phyloP scores from a whole-genome alignment of 768 basidiomycete species.

The Suillus subalutaceus region DNA sequence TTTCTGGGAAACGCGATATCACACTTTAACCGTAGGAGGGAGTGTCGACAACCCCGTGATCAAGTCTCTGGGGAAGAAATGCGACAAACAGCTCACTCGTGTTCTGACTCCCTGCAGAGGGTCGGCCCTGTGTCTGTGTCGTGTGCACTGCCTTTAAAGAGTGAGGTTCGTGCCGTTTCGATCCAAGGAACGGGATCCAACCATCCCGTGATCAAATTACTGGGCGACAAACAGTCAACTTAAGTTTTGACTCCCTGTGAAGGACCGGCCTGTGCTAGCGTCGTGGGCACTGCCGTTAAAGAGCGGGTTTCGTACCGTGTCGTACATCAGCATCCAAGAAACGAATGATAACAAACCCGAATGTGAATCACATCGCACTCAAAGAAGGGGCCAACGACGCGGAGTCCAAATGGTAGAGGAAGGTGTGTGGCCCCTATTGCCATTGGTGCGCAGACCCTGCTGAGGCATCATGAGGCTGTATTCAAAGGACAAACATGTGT shows the following conservation, averaged over 20 bases:
- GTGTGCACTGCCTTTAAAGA: slow-evolving; percentile 3
- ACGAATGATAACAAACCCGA: slow-evolving; percentile 59
- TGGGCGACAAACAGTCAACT: slow-evolving; percentile 47
- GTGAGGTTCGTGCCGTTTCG: too few species aligned
- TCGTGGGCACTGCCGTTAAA: slow-evolving; percentile 5
- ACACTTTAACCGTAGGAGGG: slow-evolving; percentile 20
- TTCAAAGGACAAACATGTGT: not conserved
- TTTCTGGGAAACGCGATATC: slow-evolving; percentile 48
- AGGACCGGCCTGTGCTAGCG: slow-evolving; percentile 46
- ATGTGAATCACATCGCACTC: slow-evolving; percentile 61
- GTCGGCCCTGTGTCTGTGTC: slow-evolving; percentile 35
- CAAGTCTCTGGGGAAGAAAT: slow-evolving; percentile 49
- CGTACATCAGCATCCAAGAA: slow-evolving; percentile 61
- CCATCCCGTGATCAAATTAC: too few species aligned
- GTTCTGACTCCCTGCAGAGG: slow-evolving; percentile 74
- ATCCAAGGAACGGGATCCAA: slow-evolving; percentile 39
- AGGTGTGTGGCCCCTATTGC: slow-evolving; percentile 35
- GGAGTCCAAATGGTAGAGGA: slow-evolving; percentile 50
- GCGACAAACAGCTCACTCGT: slow-evolving; percentile 58
- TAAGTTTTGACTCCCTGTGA: slow-evolving; percentile 60
- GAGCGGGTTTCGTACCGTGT: slow-evolving; percentile 51
- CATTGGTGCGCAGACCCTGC: not conserved
- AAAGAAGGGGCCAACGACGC: slow-evolving; percentile 51
- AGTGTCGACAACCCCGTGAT: slow-evolving; percentile 47
- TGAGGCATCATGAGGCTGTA: slow-evolving; percentile 1